Conservation (phyloP, 2,329 filamentous ascomycete genomes). For the Didymella segeticola region DNA sequence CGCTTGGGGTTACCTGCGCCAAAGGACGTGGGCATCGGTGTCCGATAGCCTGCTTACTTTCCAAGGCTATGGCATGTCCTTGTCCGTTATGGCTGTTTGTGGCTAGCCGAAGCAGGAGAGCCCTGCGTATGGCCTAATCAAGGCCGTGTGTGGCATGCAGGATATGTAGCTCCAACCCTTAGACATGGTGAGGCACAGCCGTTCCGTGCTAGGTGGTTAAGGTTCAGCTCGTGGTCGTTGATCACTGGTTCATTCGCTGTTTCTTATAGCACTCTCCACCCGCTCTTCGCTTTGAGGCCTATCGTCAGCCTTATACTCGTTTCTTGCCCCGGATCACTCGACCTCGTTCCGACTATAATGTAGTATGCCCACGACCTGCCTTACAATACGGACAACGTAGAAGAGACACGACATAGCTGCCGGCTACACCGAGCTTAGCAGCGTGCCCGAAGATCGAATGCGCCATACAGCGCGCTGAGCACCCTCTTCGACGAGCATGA, state of each 20-base stretch:
- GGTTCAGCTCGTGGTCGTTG: constrained; percentile 7
- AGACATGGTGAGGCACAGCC: constrained; percentile 12
- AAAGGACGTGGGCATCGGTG: constrained; percentile 1
- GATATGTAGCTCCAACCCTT: constrained; percentile 6
- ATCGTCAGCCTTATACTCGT: constrained; percentile 1
- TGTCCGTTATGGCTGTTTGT: background rate
- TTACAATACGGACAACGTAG: background rate
- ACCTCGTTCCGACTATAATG: background rate
- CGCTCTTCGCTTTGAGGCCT: background rate
- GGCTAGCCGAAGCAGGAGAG: constrained; percentile 13
- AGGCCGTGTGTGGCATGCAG: constrained; percentile 1
- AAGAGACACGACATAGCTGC: background rate
- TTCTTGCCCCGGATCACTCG: background rate
- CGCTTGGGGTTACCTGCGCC: background rate
- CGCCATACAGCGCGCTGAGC: background rate
- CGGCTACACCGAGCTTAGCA: background rate
- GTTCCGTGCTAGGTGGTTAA: constrained; percentile 8
- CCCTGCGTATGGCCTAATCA: constrained; percentile 7
- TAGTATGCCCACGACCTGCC: background rate
- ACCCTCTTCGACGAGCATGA: constrained; percentile 9
- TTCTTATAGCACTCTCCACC: constrained; percentile 4
- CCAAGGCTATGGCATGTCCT: background rate
- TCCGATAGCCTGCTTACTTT: background rate
- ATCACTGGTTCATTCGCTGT: constrained; percentile 1
- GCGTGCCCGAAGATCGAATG: background rate